Base-by-base conservation (phyloP, 352 stramenopile species). In the Globisporangium recalcitrans region DNA sequence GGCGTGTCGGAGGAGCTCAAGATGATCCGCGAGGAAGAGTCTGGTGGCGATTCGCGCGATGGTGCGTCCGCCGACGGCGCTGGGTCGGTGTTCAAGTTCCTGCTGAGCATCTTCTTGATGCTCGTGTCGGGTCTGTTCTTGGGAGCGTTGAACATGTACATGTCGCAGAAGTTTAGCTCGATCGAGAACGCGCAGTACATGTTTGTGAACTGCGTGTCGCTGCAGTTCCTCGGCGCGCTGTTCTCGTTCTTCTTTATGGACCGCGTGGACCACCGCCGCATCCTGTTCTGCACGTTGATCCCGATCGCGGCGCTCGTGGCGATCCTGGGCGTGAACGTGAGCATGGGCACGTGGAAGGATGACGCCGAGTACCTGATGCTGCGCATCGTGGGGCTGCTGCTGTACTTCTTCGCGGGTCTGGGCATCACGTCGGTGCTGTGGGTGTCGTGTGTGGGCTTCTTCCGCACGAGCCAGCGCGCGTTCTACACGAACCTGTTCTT, bases 221-320 rank as follows among this genome's bases (percentile, higher is more conserved):
- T 94, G 11, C 81, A 94, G 69, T 77, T 91, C 52, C 52, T 90
- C 6, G 82, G 85, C 22, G 81, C 82, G 10, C 48, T 92, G 9
- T 83, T 94, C 22, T 90, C 81, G 63, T 94, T 94, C 69, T 91
- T 94, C 65, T 87, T 94, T 67, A 91, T 94, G 64, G 85, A 94
- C 67, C 74, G 77, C 14, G 79, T 90, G 38, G 74, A 90, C 62
- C 85, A 94, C 72, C 75, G 74, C 29, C 78, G 80, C 21, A 88
- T 94, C 44, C 47, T 94, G 59, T 76, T 87, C 55, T 83, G 78
- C 49, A 82, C 83, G 46, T 68, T 92, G 49, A n/a, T 91, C 27
- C 80, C 81, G 5, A 74, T 88, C 13, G 74, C 75, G 0, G 60
- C 68, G 5, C 63, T 84, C 9, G 77, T 77, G 9, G 73, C 68